Evolutionary conservation across 176 grass and related monocot species (phyloP).

Genomic region (Lolium multiflorum): DNA sequence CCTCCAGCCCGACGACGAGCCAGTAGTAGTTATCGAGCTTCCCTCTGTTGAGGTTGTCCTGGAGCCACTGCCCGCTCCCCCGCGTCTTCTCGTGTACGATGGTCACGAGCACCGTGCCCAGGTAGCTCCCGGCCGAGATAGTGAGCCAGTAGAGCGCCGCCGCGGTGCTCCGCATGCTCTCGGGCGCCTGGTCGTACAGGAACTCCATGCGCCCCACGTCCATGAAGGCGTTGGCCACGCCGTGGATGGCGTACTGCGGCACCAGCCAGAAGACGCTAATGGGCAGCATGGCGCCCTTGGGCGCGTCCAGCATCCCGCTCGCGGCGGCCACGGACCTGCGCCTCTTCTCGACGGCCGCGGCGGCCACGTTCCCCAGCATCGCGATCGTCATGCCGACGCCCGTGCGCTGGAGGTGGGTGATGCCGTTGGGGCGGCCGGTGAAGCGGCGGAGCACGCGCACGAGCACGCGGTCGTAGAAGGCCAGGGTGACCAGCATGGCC

Average conservation of each 20-base stretch:
- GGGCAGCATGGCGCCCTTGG: constrained; percentile 43
- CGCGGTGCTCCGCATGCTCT: constrained; percentile 87
- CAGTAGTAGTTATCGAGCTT: constrained; percentile 87
- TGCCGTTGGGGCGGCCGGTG: constrained; percentile 64
- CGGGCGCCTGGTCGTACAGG: constrained; percentile 83
- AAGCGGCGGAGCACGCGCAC: constrained; percentile 56
- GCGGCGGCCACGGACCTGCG: constrained; percentile 56
- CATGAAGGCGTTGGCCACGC: constrained; percentile 78
- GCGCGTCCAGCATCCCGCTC: constrained; percentile 54
- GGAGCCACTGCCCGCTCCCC: constrained; percentile 78
- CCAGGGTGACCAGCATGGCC: constrained; percentile 60
- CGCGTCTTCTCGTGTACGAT: constrained; percentile 62
- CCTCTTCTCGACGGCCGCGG: constrained; percentile 62
- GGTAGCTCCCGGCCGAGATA: constrained; percentile 69
- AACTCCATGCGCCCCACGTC: constrained; percentile 92
- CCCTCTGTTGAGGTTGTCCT: constrained; percentile 89
- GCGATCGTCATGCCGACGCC: constrained; percentile 76
- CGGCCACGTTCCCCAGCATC: constrained; percentile 58
- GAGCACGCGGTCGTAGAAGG: constrained; percentile 76
- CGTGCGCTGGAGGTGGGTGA: constrained; percentile 81
- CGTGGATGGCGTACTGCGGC: constrained; percentile 81
- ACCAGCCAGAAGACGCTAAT: constrained; percentile 91
- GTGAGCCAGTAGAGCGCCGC: constrained; percentile 86
- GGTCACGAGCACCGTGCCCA: constrained; percentile 75
- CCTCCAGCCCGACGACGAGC: constrained; percentile 73